These are phyloP conservation scores for Spiraea crenata DNA, from an alignment of 331 rosid genomes.

Conservation along the genomic window DNA sequence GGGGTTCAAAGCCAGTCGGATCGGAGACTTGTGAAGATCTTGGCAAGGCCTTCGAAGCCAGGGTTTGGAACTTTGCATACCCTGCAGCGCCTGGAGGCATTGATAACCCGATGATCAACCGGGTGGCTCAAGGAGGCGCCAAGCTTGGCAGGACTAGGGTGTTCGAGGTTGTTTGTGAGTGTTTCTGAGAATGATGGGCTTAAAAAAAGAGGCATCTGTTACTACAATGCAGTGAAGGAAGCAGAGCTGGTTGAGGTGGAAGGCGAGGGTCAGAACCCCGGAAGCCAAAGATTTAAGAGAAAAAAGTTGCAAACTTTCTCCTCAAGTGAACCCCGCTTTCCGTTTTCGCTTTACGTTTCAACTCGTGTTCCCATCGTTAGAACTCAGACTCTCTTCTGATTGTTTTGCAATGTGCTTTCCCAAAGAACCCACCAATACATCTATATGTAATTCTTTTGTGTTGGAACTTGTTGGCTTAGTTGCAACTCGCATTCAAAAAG, in stretches of 20 bases:
- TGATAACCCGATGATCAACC: conserved; percentile 44
- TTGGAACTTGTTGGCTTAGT: no score
- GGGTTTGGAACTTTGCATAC: conserved; percentile 35
- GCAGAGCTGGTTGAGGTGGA: conserved; percentile 40
- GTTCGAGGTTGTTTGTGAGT: conserved; percentile 34
- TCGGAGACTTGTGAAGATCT: conserved; percentile 27
- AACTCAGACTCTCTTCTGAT: neutral
- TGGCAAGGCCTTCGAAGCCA: neutral
- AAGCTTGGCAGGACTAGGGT: conserved; percentile 39
- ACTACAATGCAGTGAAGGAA: conserved; percentile 43
- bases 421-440: neutral
- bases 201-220: conserved; percentile 48
- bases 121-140: conserved; percentile 34
- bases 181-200: conserved; percentile 42
- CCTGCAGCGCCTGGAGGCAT: conserved; percentile 43
- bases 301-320: conserved; percentile 53
- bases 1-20: conserved; percentile 38
- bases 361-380: no score
- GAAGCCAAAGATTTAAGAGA: conserved; percentile 34
- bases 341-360: neutral
- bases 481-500: no score
- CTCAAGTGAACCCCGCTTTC: neutral
- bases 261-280: conserved; percentile 50
- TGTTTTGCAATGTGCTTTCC: neutral
- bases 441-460: neutral